phyloP scores from a whole-genome alignment of 2,329 filamentous ascomycete genomes.

The Dryadomyces quercivorus region DNA sequence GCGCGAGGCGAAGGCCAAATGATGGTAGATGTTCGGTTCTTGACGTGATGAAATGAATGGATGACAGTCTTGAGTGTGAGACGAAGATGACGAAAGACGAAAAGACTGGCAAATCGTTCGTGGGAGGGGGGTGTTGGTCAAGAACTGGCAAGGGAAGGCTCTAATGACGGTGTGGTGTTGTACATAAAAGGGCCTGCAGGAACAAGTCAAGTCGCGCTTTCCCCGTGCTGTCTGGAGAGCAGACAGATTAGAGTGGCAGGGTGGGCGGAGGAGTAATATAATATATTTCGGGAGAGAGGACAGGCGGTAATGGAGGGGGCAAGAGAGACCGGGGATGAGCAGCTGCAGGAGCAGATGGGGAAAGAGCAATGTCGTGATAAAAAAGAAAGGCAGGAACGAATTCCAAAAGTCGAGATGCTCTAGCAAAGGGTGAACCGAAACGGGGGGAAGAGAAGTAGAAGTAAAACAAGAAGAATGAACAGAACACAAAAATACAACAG shows the following conservation, averaged over 20 bases:
- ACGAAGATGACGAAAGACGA: conserved; percentile 10
- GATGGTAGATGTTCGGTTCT: conserved; percentile 22
- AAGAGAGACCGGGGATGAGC: background rate
- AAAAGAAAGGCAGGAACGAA: conserved; percentile 29
- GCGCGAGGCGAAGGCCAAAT: conserved; percentile 22
- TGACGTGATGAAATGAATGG: conserved; percentile 27
- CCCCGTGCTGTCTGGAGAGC: conserved; percentile 1
- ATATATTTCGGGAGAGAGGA: background rate
- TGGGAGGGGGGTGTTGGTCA: background rate
- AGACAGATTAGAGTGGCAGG: background rate
- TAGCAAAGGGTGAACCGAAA: conserved; percentile 23
- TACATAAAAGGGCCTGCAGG: conserved; percentile 15
- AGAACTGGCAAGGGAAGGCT: background rate
- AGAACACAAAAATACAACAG: conserved; percentile 25
- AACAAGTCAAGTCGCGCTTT: conserved; percentile 5
- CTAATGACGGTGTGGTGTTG: conserved; percentile 14
- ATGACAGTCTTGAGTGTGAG: conserved; percentile 24
- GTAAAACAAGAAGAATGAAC: conserved; percentile 7
- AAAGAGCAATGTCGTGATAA: conserved; percentile 17
- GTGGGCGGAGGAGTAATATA: background rate
- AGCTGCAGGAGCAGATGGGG: conserved; percentile 3
- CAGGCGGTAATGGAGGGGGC: background rate
- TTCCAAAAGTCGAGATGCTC: conserved; percentile 34
- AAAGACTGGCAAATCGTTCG: conserved; percentile 12
- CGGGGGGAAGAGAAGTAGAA: conserved; percentile 15